phyloP scores from a whole-genome alignment of 1,284 basidiomycete genomes.

The Puccinia coronata region DNA sequence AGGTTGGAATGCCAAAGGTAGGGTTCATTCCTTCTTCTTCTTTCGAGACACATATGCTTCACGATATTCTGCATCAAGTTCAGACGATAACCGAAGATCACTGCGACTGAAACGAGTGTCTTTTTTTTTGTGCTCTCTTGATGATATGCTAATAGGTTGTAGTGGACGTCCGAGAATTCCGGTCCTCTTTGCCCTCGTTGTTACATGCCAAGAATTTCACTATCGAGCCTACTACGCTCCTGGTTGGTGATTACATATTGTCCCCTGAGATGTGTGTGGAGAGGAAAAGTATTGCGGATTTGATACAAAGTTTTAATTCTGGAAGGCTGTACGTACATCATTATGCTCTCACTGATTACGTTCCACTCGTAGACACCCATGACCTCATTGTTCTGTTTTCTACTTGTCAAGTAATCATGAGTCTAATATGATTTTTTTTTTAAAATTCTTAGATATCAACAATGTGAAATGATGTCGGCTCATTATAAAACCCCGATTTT shows the following conservation, averaged over 20 bases:
- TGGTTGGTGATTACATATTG: slow-evolving; percentile 93
- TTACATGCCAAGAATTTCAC: slow-evolving; percentile 79
- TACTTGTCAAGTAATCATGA: too few relatives aligned
- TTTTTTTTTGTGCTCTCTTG: not conserved
- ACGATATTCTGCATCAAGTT: not conserved
- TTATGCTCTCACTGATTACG: not conserved
- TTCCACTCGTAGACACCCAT: too few relatives aligned
- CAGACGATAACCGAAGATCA: too few relatives aligned
- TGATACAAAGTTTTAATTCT: slow-evolving; percentile 87
- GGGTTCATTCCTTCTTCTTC: not conserved
- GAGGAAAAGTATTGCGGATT: slow-evolving; percentile 87
- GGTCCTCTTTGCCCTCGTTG: slow-evolving; percentile 85
- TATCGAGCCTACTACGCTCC: slow-evolving; percentile 85
- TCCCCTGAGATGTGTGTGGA: slow-evolving; percentile 95
- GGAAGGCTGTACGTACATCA: slow-evolving; percentile 68
- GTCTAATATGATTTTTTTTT: too few relatives aligned
- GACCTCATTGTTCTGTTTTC: too few relatives aligned
- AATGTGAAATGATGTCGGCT: slow-evolving; percentile 94
- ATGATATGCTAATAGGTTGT: slow-evolving; percentile 63
- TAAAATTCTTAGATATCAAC: slow-evolving; percentile 70
- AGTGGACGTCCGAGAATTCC: slow-evolving; percentile 94
- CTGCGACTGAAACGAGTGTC: too few relatives aligned
- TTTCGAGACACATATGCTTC: too few relatives aligned
- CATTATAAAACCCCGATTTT: slow-evolving; percentile 92
- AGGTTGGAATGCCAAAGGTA: slow-evolving; percentile 69